These are phyloP conservation scores for Fusarium coicis DNA, from an alignment of 2,329 filamentous ascomycete species.

Conservation along the genomic window DNA sequence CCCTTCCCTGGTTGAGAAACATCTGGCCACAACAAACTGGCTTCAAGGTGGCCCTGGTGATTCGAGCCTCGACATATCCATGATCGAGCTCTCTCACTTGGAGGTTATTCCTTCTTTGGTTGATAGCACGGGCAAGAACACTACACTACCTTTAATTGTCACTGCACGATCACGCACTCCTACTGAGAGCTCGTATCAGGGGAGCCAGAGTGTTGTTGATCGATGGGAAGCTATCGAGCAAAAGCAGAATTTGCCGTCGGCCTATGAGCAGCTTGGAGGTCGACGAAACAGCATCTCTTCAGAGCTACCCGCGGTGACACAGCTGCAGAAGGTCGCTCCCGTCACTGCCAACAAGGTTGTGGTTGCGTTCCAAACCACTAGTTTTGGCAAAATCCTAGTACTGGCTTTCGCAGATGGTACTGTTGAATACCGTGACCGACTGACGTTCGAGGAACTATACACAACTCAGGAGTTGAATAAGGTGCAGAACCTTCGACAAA, in stretches of 20 bases:
- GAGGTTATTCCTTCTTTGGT: constrained; percentile 76
- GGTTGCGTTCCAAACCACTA: constrained; percentile 73
- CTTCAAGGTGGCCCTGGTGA: constrained; percentile 59
- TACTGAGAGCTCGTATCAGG: constrained; percentile 66
- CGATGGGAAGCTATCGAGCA: constrained; percentile 84
- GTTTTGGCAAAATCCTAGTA: constrained; percentile 77
- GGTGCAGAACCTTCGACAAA: constrained; percentile 78
- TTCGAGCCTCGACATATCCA: constrained; percentile 58
- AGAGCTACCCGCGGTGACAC: constrained; percentile 48
- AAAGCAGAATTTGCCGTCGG: constrained; percentile 74
- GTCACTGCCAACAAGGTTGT: constrained; percentile 77
- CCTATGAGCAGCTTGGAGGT: constrained; percentile 78
- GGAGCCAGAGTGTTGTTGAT: constrained; percentile 78
- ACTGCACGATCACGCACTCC: constrained; percentile 75
- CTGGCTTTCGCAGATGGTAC: constrained; percentile 83
- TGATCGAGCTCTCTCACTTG: constrained; percentile 77
- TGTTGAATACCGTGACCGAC: constrained; percentile 81
- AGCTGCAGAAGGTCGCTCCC: constrained; percentile 74
- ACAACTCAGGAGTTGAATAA: constrained; percentile 71
- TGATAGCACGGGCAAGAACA: constrained; percentile 67
- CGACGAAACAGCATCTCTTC: constrained; percentile 65
- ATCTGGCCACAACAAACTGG: constrained; percentile 69
- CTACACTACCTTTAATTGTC: constrained; percentile 71
- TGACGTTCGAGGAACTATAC: constrained; percentile 75
- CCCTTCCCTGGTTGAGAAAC: constrained; percentile 64